Conservation (phyloP, 495 filamentous ascomycete species). For the Penicillium mononematosum region DNA sequence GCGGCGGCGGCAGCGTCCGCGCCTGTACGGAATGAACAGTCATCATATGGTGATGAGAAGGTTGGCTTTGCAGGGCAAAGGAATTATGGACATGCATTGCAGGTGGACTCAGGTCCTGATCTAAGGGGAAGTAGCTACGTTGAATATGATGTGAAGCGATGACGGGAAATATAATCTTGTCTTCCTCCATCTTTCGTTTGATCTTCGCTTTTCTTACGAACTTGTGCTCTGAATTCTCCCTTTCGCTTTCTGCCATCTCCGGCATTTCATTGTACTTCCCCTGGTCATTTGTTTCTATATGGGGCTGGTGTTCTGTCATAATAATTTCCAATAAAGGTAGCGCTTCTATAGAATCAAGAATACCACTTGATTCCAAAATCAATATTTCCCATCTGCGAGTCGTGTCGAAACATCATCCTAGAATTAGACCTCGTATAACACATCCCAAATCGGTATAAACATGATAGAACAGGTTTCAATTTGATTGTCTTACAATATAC, state of each 20-base stretch:
- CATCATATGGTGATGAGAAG: slow-evolving; percentile 41
- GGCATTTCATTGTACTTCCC: slow-evolving; percentile 1
- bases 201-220: slow-evolving; percentile 12
- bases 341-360: not conserved
- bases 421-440: not conserved
- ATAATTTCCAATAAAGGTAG: not conserved
- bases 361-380: not conserved
- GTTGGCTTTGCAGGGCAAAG: slow-evolving; percentile 48
- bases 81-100: slow-evolving; percentile 25
- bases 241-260: not conserved
- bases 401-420: not conserved
- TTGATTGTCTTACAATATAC: not conserved
- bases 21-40: slow-evolving; percentile 4
- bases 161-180: slow-evolving; percentile 6
- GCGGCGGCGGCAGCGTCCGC: slow-evolving; percentile 12
- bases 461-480: not conserved
- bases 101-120: slow-evolving; percentile 24
- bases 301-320: not conserved
- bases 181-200: slow-evolving; percentile 11
- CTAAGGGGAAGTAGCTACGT: slow-evolving; percentile 40
- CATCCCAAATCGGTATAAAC: not conserved
- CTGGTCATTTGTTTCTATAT: not conserved
- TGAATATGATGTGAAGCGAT: slow-evolving; percentile 41
- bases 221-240: not conserved
- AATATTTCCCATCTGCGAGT: not conserved